A percentile compares a stretch with the other conserved stretches of the same genome.
Evolutionary conservation across 116 monocot species (phyloP).

Genomic region (Papilionanthe hybrid): DNA sequence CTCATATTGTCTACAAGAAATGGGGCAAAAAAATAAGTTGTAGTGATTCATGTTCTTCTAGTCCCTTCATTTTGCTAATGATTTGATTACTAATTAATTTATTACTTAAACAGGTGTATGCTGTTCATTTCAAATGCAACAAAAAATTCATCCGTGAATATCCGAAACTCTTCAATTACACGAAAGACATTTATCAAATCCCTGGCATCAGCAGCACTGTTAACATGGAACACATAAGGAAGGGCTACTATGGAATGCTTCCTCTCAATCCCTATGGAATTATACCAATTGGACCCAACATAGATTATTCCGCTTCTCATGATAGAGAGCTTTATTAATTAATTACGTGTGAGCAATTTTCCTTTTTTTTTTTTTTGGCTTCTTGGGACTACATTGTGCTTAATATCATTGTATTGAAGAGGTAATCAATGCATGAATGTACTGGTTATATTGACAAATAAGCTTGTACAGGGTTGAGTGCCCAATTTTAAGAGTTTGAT

Average conservation of each 20-base stretch:
- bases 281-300: constrained; percentile 51
- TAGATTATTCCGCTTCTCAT: constrained; percentile 62
- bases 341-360: neutral
- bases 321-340: constrained; percentile 59
- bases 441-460: too few species aligned
- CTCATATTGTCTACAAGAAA: too few species aligned
- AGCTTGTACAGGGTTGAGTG: too few species aligned
- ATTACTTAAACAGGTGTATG: constrained; percentile 43
- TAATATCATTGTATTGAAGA: too few species aligned
- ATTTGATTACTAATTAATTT: too few species aligned
- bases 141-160: constrained; percentile 76
- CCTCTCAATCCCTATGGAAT: constrained; percentile 69
- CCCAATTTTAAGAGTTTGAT: too few species aligned
- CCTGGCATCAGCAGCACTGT: constrained; percentile 64
- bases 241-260: constrained; percentile 80
- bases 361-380: too few species aligned
- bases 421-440: too few species aligned
- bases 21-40: too few species aligned
- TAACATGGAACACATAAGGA: constrained; percentile 75
- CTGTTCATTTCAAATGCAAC: constrained; percentile 89
- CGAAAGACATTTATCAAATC: constrained; percentile 77
- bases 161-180: constrained; percentile 80
- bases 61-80: too few species aligned
- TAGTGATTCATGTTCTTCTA: too few species aligned
- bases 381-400: too few species aligned